Conservation (phyloP, 208 protist genomes). For the Leptomonas pyrrhocoris region DNA sequence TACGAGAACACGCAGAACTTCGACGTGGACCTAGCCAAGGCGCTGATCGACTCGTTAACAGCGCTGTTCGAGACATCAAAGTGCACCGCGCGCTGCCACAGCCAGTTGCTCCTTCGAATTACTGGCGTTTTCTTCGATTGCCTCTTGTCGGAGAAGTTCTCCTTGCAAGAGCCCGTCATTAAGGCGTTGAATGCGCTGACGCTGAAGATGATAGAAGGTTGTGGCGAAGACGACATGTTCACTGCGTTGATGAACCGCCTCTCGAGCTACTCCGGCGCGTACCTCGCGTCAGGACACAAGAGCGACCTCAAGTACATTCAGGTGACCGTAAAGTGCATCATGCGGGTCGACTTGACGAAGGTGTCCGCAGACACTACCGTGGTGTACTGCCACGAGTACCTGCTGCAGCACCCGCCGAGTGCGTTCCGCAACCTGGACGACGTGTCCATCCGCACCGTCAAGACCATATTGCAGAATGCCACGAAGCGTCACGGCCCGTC, state of each 20-base stretch:
- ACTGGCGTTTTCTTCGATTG: conserved; percentile 86
- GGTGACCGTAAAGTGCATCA: conserved; percentile 89
- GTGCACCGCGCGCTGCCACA: conserved; percentile 65
- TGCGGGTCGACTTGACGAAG: conserved; percentile 62
- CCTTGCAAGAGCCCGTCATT: conserved; percentile 64
- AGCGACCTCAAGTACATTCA: conserved; percentile 89
- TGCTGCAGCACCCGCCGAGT: conserved; percentile 89
- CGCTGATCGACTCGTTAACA: conserved; percentile 69
- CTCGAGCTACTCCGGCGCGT: conserved; percentile 81
- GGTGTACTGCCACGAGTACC: conserved; percentile 86
- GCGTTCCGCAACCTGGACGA: conserved; percentile 86
- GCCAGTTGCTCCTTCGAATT: conserved; percentile 68
- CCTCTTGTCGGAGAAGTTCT: conserved; percentile 84
- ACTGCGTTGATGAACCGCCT: conserved; percentile 80
- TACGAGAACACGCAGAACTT: conserved; percentile 71
- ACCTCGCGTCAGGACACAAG: conserved; percentile 66
- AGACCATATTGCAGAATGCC: conserved; percentile 84
- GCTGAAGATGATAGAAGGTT: conserved; percentile 72
- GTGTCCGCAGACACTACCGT: conserved; percentile 79
- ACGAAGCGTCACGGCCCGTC: conserved; percentile 51
- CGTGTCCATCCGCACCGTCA: conserved; percentile 86
- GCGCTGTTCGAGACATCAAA: conserved; percentile 59
- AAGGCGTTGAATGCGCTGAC: conserved; percentile 86
- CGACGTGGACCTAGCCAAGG: conserved; percentile 55
- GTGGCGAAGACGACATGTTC: conserved; percentile 78